These are phyloP conservation scores for Canna indica DNA, from an alignment of 176 grass and related monocot genomes.

Conservation along the genomic window DNA sequence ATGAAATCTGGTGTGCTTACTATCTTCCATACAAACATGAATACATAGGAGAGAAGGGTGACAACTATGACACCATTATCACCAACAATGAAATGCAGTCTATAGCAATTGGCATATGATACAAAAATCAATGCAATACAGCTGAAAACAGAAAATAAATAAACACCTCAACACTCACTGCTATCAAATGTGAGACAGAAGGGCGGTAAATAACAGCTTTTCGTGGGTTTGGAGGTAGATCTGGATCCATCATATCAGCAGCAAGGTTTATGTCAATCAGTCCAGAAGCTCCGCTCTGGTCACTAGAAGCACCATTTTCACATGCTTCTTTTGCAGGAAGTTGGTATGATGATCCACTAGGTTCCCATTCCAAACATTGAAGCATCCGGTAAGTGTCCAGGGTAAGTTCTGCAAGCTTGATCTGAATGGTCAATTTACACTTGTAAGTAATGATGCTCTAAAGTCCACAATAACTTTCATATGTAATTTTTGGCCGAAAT, in stretches of 20 bases:
- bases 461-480: not conserved
- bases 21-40: too few species aligned
- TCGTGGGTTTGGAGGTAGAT: conserved; percentile 79
- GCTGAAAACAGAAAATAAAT: not conserved
- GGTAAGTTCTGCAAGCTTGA: conserved; percentile 93
- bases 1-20: too few species aligned
- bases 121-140: not conserved
- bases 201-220: conserved; percentile 89
- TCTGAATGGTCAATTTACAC: conserved; percentile 27
- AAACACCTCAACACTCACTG: conserved; percentile 36
- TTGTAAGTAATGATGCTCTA: not conserved
- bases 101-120: not conserved
- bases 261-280: conserved; percentile 90
- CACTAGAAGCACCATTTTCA: conserved; percentile 82
- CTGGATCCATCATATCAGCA: conserved; percentile 80
- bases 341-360: conserved; percentile 62
- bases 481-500: conserved; percentile 4
- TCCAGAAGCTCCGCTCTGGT: conserved; percentile 86
- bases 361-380: conserved; percentile 93
- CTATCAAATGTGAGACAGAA: conserved; percentile 71
- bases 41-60: not conserved
- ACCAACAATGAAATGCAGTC: not conserved
- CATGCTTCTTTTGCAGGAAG: conserved; percentile 60
- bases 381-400: conserved; percentile 91
- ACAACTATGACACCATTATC: not conserved